Base-by-base conservation (phyloP, 345 rosid genomes). In the Populus alba region DNA sequence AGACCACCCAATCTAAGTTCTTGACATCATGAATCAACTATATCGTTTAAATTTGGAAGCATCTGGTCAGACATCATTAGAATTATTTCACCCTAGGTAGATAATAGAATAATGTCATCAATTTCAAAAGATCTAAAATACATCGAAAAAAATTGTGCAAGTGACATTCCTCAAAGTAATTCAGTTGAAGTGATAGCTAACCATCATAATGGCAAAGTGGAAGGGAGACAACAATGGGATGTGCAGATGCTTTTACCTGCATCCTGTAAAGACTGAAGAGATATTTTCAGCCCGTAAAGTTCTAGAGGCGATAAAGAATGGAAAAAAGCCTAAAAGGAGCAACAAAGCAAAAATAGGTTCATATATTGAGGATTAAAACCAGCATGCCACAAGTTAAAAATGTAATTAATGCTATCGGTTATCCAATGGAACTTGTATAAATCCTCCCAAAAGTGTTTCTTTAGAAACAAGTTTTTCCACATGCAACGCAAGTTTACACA, bases 131-230 rank as follows among this genome's bases (percentile, higher is more conserved):
- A 73, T 43, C 68, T 41, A 70, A 45, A 53, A 22, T 18, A 38
- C 8, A 37, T 31, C 1, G 55, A 31, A 15, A 47, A 47, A 47
- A 47, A 47, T 4, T 11, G 17, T 12, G 51, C 16, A 47, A 13
- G 1, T 39, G 51, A 13, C 18, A 47, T 13, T 45, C 51, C 51
- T 47, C 51, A 15, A 47, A 3, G 51, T 25, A 71, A 13, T 71
- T 25, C 33, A 67, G 45, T 77, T 13, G 69, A 80, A 61, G 33
- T 17, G 72, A 35, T 67, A 68, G 57, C 68, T 45, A 80, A 95
- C 98, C 98, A 80, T 92, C 99, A 81, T 91, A 91, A 86, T 95
- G 98, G 83, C 97, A 92, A 70, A 93, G 78, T 47, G 98, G 99
- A 80, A 95, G 84, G 75, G 98, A 91, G 71, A 95, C 81, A 10